Percentiles rank a stretch among this genome's conserved stretches.
Evolutionary conservation across 108 stramenopile species (phyloP).

Genomic region (Discostella pseudostelligera): DNA sequence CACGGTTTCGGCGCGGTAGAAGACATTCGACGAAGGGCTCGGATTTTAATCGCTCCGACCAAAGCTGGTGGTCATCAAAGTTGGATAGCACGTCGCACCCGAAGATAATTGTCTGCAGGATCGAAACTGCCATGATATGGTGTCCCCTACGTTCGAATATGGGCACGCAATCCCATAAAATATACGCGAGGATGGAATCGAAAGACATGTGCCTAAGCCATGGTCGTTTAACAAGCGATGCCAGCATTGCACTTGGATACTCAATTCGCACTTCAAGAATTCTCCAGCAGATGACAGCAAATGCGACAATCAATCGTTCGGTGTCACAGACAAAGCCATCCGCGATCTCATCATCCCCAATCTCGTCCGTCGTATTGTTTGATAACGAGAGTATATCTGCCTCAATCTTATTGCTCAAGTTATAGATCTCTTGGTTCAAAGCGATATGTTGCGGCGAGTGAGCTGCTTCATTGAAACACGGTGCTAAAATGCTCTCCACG

Average conservation of each 20-base stretch:
- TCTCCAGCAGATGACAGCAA: constrained; percentile 47
- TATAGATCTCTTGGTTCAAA: background rate
- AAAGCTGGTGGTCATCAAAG: background rate
- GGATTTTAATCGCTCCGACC: constrained; percentile 4
- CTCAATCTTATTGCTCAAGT: constrained; percentile 14
- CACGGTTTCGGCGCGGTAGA: constrained; percentile 67
- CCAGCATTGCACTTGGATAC: constrained; percentile 11
- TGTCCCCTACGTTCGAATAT: constrained; percentile 63
- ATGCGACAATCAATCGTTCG: constrained; percentile 57
- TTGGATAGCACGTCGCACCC: constrained; percentile 20
- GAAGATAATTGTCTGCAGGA: constrained; percentile 46
- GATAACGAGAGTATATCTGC: constrained; percentile 28
- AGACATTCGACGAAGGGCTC: constrained; percentile 30
- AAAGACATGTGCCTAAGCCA: constrained; percentile 84
- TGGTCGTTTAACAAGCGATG: constrained; percentile 32
- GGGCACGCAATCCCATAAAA: constrained; percentile 74
- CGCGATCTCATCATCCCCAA: background rate
- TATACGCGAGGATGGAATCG: constrained; percentile 70
- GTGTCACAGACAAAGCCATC: constrained; percentile 47
- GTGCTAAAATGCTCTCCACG: constrained; percentile 12
- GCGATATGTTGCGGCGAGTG: background rate
- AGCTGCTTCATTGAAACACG: constrained; percentile 6
- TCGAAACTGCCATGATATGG: constrained; percentile 44
- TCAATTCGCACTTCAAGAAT: constrained; percentile 44
- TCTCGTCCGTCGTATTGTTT: background rate